A percentile compares a stretch with the other conserved stretches of the same genome.
phyloP scores from a whole-genome alignment of 306 rosid species.

The Castanopsis chinensis region DNA sequence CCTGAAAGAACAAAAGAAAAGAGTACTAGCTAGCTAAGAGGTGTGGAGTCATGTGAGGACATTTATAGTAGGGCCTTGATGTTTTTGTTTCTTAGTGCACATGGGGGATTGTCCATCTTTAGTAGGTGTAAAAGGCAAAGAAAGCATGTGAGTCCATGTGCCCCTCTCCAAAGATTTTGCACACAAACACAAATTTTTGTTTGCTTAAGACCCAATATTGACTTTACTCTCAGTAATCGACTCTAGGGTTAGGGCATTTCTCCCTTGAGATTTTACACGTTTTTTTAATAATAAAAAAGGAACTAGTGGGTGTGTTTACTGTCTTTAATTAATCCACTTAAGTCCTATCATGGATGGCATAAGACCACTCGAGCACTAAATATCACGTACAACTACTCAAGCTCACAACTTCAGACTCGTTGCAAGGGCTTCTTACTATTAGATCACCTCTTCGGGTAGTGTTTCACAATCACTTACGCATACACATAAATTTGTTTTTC shows the following conservation, averaged over 20 bases:
- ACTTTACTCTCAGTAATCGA: neutral
- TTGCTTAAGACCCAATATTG: neutral
- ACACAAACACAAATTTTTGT: constrained; percentile 19
- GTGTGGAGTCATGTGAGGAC: constrained; percentile 61
- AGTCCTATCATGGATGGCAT: no score
- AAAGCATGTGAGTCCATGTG: constrained; percentile 86
- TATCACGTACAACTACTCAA: no score
- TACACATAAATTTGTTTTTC: constrained; percentile 7
- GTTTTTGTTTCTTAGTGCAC: constrained; percentile 64
- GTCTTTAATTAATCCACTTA: no score
- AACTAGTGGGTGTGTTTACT: no score
- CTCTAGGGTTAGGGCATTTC: no score
- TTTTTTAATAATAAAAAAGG: no score
- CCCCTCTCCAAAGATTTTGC: constrained; percentile 34
- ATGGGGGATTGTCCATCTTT: constrained; percentile 52
- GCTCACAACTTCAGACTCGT: no score
- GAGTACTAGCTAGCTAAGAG: constrained; percentile 29
- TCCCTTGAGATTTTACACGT: no score
- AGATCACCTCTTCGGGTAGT: no score
- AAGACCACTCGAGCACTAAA: no score
- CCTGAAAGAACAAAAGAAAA: constrained; percentile 33
- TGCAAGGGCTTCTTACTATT: no score
- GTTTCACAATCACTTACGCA: neutral
- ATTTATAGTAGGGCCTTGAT: constrained; percentile 61
- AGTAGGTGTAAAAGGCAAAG: constrained; percentile 43